Base-by-base conservation (phyloP, 345 rosid species). In the Raphanus raphanistrum region DNA sequence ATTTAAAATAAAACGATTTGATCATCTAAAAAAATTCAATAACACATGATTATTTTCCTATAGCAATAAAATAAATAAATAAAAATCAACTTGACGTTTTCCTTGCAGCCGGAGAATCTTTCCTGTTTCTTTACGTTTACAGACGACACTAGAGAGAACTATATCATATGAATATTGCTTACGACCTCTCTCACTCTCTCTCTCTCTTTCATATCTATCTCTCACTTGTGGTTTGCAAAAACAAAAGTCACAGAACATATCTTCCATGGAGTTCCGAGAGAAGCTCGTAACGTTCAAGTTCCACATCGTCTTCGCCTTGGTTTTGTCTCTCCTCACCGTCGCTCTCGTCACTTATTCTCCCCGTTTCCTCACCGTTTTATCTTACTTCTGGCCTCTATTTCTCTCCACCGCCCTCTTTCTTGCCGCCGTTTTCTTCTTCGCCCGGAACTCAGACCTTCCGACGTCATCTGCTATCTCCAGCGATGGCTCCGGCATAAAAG, bases 331-430 rank as follows among this genome's bases (percentile, higher is more conserved):
- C 70, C 27, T 78, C 17, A 21, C 82, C 35, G 68, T 76, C 3
- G 76, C 84, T 52, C 63, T 87, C 28, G 26, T 88, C 84, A 33
- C 81, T 52, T 71, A 86, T 0, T 88, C 98, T 5, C 97, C 98
- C 0, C 82, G 97, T 55, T 86, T 94, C 69, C 77, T 94, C 81
- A 82, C 86, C 68, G 75, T 94, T 66, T 63, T 94, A 33, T 83
- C 93, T 74, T 94, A 89, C 87, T 94, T 94, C 55, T 92, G 97
- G 93, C 98, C 98, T 28, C 84, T 94, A n/a, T 75, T 88, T 63
- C 84, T 94, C 82, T 94, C 98, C 84, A 94, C 98, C 2, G 84
- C 94, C 65, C 87, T 94, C 60, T 94, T 94, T 73, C 96, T 94
- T 17, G 88, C 72, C 4, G 90, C 91, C 13, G 90, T 89, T 74